Evolutionary conservation across 208 protist species (phyloP).

Genomic region (Balamuthia mandrillaris): DNA sequence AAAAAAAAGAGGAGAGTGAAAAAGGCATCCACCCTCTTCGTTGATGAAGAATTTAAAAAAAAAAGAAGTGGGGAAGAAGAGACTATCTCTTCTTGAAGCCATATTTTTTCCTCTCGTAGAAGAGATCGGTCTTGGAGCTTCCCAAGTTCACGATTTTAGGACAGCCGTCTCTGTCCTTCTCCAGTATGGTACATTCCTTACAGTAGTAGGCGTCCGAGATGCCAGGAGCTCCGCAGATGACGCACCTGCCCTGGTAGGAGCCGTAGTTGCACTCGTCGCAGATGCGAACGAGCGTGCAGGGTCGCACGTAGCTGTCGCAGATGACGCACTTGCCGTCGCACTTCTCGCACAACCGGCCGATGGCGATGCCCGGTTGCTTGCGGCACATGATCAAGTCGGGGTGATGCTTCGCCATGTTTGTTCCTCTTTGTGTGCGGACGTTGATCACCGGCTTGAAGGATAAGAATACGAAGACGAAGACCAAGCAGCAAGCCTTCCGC

Average conservation of each 20-base stretch:
- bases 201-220: slow-evolving; percentile 90
- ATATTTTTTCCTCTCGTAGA: slow-evolving; percentile 87
- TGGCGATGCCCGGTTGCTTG: slow-evolving; percentile 85
- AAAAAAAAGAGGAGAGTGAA: background rate
- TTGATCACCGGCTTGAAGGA: background rate
- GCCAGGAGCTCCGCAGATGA: slow-evolving; percentile 76
- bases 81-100: slow-evolving; percentile 13
- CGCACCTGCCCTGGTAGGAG: slow-evolving; percentile 75
- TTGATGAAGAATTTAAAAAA: background rate
- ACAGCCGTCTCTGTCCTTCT: slow-evolving; percentile 87
- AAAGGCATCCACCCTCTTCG: background rate
- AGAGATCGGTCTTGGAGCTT: slow-evolving; percentile 81
- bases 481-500: background rate
- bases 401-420: slow-evolving; percentile 73
- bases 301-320: slow-evolving; percentile 84
- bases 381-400: slow-evolving; percentile 89
- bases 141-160: slow-evolving; percentile 90
- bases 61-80: background rate
- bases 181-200: slow-evolving; percentile 84
- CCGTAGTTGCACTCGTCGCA: slow-evolving; percentile 93
- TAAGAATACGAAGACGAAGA: background rate
- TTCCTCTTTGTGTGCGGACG: background rate
- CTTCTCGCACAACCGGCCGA: slow-evolving; percentile 83
- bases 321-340: slow-evolving; percentile 85
- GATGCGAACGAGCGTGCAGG: slow-evolving; percentile 81